These are phyloP conservation scores for Metschnikowia anglica DNA, from an alignment of 805 yeast genomes.

Conservation along the genomic window DNA sequence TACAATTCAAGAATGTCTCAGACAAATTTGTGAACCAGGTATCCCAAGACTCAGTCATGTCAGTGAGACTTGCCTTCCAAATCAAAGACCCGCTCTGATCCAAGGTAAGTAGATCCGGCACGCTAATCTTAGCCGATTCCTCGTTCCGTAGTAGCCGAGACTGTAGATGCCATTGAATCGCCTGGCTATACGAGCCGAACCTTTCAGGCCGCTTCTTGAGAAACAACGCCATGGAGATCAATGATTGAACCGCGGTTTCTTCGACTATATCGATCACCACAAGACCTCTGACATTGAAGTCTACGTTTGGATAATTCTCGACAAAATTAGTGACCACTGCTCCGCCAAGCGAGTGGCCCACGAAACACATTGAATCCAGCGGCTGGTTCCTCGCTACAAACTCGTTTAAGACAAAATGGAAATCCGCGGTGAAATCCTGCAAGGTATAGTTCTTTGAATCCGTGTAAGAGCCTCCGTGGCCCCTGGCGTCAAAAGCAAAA, in stretches of 20 bases:
- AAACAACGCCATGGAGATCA: conserved; percentile 65
- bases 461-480: conserved; percentile 64
- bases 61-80: conserved; percentile 67
- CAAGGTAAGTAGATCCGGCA: conserved; percentile 60
- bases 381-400: conserved; percentile 28
- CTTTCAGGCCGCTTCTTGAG: conserved; percentile 60
- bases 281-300: conserved; percentile 56
- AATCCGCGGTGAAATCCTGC: conserved; percentile 57
- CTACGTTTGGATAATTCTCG: conserved; percentile 19
- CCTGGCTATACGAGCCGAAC: conserved; percentile 54
- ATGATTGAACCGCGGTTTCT: conserved; percentile 78
- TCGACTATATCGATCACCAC: conserved; percentile 90
- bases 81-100: conserved; percentile 18
- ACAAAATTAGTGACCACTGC: conserved; percentile 65
- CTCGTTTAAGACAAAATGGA: conserved; percentile 44
- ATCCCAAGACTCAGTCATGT: conserved; percentile 71
- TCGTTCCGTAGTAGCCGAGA: conserved; percentile 52
- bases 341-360: conserved; percentile 96
- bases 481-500: conserved; percentile 76
- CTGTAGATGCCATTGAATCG: conserved; percentile 80
- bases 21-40: conserved; percentile 81
- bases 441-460: conserved; percentile 40
- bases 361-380: conserved; percentile 44
- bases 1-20: conserved; percentile 39
- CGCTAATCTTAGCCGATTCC: conserved; percentile 70